These are phyloP conservation scores for Neolentinus lepideus DNA, from an alignment of 1,284 basidiomycete species.

Conservation along the genomic window DNA sequence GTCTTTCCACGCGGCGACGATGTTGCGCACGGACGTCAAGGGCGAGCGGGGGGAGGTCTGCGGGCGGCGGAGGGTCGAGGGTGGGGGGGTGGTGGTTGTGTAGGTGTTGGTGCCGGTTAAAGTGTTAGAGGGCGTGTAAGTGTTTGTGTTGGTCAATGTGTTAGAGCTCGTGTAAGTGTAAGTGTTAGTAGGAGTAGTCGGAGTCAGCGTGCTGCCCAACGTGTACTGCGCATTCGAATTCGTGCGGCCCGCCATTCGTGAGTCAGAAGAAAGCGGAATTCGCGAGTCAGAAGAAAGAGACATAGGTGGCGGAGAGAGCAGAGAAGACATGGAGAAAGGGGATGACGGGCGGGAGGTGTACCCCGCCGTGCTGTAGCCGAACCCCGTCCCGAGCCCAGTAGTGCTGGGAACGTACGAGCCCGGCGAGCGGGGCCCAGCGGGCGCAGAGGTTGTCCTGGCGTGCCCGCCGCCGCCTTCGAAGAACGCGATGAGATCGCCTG, in stretches of 20 bases:
- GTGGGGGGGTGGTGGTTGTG: constrained; percentile 18
- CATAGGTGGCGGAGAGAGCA: constrained; percentile 30
- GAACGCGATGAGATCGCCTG: constrained; percentile 65
- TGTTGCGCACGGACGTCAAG: constrained; percentile 65
- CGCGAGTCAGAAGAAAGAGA: constrained; percentile 26
- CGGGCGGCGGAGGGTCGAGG: constrained; percentile 43
- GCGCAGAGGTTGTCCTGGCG: constrained; percentile 45
- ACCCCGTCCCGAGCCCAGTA: constrained; percentile 20
- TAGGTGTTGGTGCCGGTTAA: constrained; percentile 19
- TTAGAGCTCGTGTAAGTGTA: constrained; percentile 16
- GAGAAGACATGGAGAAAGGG: constrained; percentile 24
- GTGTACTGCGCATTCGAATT: too few species aligned
- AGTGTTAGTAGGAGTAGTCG: constrained; percentile 8
- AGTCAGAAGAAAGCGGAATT: constrained; percentile 24
- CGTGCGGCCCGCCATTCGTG: too few species aligned
- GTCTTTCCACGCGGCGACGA: constrained; percentile 76
- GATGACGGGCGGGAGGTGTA: constrained; percentile 32
- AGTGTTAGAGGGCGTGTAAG: constrained; percentile 12
- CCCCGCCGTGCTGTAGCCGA: constrained; percentile 30
- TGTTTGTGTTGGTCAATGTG: constrained; percentile 17
- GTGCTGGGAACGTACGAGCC: constrained; percentile 38
- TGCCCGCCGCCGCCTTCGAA: constrained; percentile 52
- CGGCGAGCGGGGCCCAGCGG: constrained; percentile 39
- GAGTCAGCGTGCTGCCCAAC: neutral
- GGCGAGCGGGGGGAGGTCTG: constrained; percentile 60